Evolutionary conservation across 768 basidiomycete species (phyloP), one percentile per base, ranked within the genome.

Genomic region (Suillus weaverae): DNA sequence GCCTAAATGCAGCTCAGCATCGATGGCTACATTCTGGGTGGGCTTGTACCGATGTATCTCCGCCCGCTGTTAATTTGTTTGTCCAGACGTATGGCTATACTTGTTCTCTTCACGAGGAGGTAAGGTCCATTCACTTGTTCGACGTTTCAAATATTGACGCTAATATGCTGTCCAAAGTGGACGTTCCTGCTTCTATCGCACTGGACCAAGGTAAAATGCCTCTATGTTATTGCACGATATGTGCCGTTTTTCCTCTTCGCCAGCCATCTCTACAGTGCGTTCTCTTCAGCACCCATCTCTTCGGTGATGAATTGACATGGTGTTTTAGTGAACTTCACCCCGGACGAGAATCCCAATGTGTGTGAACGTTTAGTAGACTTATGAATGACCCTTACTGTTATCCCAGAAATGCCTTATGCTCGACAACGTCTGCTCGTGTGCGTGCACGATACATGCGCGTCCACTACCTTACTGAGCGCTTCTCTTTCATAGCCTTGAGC

Each of bases 1-100:
- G 32, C 36, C n/a, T 18, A 3, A 33, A 22, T n/a, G n/a, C n/a
- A 36, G n/a, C 35, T 55, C 35, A 55, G 54, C n/a, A 35, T 55
- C 54, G 6, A 55, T 55, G 35, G 54, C 54, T 55, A 55, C 54
- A 55, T 55, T 36, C 35, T 55, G 54, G 35, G 54, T 55, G 35
- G n/a, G 54, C 35, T 55, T 55, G n/a, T 36, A 13, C n/a, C n/a
- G 35, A 13, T 36, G 16, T 55, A 14, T 22, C 6, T 22, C 7
- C n/a, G 13, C 35, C 7, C 6, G 54, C n/a, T 22, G n/a, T 36
- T 55, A 22, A 6, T 22, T 55, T 36, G n/a, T 35, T 55, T 22
- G 35, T 55, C 11, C n/a, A 55, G 54, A 55, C 54, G 11, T 55
- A 55, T 55, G n/a, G n/a, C 14, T 55, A 55, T 22, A 7, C 32